Evolutionary conservation across 371 early-diverging fungal genomes (phyloP), one percentile per base, ranked within the genome.

Genomic region (Mortierella sp.): DNA sequence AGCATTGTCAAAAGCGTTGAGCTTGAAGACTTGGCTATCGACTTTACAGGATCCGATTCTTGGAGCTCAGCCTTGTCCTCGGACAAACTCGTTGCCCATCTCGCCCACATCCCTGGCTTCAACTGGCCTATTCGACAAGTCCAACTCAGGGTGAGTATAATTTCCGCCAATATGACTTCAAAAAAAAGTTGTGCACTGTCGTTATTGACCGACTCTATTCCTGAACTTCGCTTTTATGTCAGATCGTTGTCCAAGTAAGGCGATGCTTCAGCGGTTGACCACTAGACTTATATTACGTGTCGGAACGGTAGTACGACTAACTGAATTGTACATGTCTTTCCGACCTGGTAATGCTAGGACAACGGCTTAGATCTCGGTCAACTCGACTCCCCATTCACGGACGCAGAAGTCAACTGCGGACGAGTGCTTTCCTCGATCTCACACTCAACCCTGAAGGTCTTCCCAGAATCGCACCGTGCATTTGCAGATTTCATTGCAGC

Each of bases 61-160:
- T 75, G 64, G 64, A 19, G 48, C 30, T 30, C 57, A 1, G 52
- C 54, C 7, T 24, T 67, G n/a, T 64, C 76, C 19, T 75, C 76
- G 26, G 50, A 68, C 55, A 42, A 30, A 1, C 28, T 75, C 42
- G 50, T 64, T 6, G 76, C 69, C 27, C 48, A 39, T 12, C 50
- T 75, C 26, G 27, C 64, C 12, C 42, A 60, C 19, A 68, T 75
- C 50, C 76, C 76, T 26, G 76, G 76, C 3, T 68, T 75, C 53
- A 42, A 50, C 17, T 67, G 68, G 68, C 76, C 76, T 5, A 69
- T 75, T 19, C 60, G 64, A 23, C 51, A 68, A 21, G 61, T 75
- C 15, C 60, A 56, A 4, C 59, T 68, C 21, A 41, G 48, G 26
- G 69, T 75, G 50, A 56, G 34, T 15, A 14, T 42, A 14, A 3